Evolutionary conservation across 352 stramenopile genomes (phyloP).

Genomic region (Pythium plurisporium): DNA sequence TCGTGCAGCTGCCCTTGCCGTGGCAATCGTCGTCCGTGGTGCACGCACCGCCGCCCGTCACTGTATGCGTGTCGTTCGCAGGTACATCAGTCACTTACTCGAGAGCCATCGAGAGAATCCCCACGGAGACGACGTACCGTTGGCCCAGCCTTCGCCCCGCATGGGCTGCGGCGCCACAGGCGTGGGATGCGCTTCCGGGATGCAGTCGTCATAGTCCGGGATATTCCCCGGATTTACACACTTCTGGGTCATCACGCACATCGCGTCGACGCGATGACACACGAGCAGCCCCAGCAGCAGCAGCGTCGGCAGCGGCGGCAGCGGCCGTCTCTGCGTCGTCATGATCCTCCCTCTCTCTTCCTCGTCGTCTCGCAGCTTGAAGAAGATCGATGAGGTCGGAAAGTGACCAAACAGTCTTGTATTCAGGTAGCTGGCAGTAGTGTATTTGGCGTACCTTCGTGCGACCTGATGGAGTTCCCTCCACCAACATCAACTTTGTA

Average conservation of each 20-base stretch:
- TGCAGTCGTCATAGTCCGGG: conserved; percentile 67
- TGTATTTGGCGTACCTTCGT: conserved; percentile 8
- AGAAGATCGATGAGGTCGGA: conserved; percentile 5
- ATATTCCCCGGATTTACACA: conserved; percentile 71
- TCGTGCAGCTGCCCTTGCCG: conserved; percentile 47
- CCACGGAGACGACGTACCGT: conserved; percentile 23
- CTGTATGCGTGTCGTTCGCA: conserved; percentile 19
- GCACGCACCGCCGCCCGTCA: conserved; percentile 67
- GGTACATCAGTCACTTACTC: too few species aligned
- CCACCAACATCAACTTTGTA: conserved; percentile 20
- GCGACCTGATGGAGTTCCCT: conserved; percentile 18
- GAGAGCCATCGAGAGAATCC: not conserved
- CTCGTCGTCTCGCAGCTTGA: conserved; percentile 14
- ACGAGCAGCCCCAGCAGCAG: not conserved
- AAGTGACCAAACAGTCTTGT: not conserved
- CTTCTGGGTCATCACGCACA: conserved; percentile 75
- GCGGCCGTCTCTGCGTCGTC: not conserved
- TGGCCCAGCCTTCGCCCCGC: conserved; percentile 36
- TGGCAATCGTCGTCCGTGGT: conserved; percentile 48
- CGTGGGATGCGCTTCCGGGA: conserved; percentile 50
- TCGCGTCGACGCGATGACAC: not conserved
- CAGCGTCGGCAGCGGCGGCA: not conserved
- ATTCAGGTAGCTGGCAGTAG: conserved; percentile 2
- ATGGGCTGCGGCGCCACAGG: conserved; percentile 25
- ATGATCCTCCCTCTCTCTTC: not conserved